Conservation (phyloP, 305 asterid genomes). For the Stenogyne calaminthoides region DNA sequence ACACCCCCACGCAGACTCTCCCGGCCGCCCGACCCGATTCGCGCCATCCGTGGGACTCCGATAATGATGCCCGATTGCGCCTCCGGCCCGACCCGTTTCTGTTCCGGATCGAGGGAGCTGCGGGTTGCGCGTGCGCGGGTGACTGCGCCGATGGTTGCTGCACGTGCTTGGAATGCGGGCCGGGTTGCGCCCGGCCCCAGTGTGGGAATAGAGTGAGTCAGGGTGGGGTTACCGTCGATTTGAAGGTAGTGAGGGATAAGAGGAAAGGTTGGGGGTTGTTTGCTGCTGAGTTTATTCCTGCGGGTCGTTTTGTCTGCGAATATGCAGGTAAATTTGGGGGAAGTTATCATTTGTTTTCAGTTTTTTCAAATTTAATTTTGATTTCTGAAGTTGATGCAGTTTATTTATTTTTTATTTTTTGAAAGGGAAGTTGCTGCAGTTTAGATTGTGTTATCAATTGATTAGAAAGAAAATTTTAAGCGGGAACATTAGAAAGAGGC, state of each 20-base stretch:
- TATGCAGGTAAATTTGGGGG: conserved; percentile 57
- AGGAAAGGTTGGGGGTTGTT: conserved; percentile 77
- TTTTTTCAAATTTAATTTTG: no score
- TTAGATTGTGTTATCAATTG: no score
- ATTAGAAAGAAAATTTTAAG: no score
- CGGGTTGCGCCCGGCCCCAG: conserved; percentile 53
- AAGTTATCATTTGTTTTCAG: background rate
- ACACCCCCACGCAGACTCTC: conserved; percentile 46
- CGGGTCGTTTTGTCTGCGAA: conserved; percentile 74
- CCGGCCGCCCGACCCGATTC: conserved; percentile 34
- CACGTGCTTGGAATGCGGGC: conserved; percentile 82
- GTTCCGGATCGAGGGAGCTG: conserved; percentile 62
- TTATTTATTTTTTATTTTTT: no score
- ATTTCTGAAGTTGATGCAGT: background rate
- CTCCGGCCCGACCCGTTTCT: conserved; percentile 50
- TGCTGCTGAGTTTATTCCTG: conserved; percentile 60
- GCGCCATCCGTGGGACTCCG: conserved; percentile 62
- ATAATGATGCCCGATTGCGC: conserved; percentile 16
- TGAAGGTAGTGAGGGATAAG: conserved; percentile 63
- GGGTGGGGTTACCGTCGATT: conserved; percentile 49
- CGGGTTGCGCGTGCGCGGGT: conserved; percentile 61
- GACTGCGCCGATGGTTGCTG: conserved; percentile 52
- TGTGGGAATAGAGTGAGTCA: conserved; percentile 73
- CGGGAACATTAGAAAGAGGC: no score
- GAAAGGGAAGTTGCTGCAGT: no score